Evolutionary conservation across 176 grass and related monocot species (phyloP).

Genomic region (Oryza glaberrima): DNA sequence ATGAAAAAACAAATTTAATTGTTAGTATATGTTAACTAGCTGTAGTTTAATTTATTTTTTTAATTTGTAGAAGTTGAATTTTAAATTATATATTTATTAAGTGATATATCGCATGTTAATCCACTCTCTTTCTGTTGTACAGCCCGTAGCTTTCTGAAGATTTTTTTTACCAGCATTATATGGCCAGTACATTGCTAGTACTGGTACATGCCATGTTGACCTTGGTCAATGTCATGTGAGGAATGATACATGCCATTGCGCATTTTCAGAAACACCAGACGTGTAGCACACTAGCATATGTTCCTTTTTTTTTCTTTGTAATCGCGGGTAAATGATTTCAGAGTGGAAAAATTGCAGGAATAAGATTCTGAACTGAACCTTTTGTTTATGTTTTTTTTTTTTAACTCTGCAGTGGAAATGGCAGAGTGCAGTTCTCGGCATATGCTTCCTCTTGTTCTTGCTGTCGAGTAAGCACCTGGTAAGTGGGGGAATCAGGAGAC

Average conservation of each 20-base stretch:
- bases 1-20: too few relatives aligned
- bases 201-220: not conserved
- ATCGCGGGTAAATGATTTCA: conserved; percentile 1
- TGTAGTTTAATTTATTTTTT: too few relatives aligned
- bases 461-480: conserved; percentile 68
- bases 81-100: too few relatives aligned
- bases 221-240: not conserved
- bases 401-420: conserved; percentile 75
- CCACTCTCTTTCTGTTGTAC: not conserved
- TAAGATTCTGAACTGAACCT: conserved; percentile 37
- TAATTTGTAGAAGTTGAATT: too few relatives aligned
- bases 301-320: too few relatives aligned
- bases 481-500: conserved; percentile 35
- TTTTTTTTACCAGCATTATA: not conserved
- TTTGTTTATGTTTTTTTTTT: conserved; percentile 14
- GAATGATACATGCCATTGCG: not conserved
- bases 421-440: conserved; percentile 80
- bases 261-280: not conserved
- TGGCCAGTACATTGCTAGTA: not conserved
- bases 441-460: conserved; percentile 77
- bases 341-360: conserved; percentile 18
- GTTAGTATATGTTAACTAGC: too few relatives aligned
- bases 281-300: not conserved
- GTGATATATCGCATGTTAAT: too few relatives aligned
- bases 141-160: not conserved